Evolutionary conservation across 2,329 filamentous ascomycete species (phyloP), one percentile per base, ranked within the genome.

Genomic region (Hypoxylon sp.): DNA sequence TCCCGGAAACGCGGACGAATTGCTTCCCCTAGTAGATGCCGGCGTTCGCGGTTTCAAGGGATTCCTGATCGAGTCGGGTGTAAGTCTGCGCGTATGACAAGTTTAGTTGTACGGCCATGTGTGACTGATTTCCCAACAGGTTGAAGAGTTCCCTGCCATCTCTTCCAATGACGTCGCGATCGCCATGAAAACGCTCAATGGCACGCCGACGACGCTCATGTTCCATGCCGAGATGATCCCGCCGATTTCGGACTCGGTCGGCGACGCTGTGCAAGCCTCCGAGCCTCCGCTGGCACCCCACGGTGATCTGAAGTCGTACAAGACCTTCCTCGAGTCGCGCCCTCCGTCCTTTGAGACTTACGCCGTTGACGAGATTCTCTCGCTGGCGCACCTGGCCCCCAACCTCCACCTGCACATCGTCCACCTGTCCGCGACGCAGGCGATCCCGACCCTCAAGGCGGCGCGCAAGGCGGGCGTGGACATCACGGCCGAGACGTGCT

Each of bases 161-260:
- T 89, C 89, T 0, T 83, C 90, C 1, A 74, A 77, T 11, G 95
- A 98, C 73, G 90, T 98, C 55, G 80, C 84, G 1, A 83, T 90
- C 33, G 93, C 90, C 38, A 93, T 99, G 84, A 79, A 81, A 24
- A 90, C 89, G 42, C 84, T 99, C 60, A 90, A 90, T 59, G 87
- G 91, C 67, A 84, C 88, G 50, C 84, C 91, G 15, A 98, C 95
- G 2, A 96, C 92, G 0, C 86, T 98, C 68, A 98, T 99, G 94
- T 99, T 99, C 79, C 95, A 99, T 72, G 95, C 95, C 54, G 95
- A 99, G 76, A 98, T 97, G 92, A 88, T 96, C 10, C 92, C 94
- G n/a, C 91, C 92, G 15, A 90, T 93, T 65, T 78, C 90, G 46
- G 85, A 86, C 65, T 92, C 91, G 0, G 89, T 93, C 2, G 89